Evolutionary conservation across 495 filamentous ascomycete species (phyloP), one percentile per base, ranked within the genome.

Genomic region (Hapsidospora chrysogenum): DNA sequence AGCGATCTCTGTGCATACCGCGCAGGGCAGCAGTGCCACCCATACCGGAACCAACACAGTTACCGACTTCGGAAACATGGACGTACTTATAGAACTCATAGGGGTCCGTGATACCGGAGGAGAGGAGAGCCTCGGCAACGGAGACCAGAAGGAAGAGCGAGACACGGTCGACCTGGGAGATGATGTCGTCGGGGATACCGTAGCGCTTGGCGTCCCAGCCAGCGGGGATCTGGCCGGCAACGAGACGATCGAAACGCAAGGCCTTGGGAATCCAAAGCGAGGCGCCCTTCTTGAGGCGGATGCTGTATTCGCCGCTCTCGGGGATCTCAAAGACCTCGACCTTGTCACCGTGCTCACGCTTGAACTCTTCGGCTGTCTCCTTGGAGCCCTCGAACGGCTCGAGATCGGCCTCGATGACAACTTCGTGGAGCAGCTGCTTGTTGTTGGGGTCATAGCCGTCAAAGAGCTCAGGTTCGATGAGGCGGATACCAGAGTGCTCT

Each of bases 31-130:
- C 70, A 32, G 83, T 84, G 56, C 89, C 89, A 67, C 89, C 89
- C 56, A 96, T 85, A 61, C 89, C 89, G 9, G 92, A 96, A 52
- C 89, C 89, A 42, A 99, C 72, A 56, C 92, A 96, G 66, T 99
- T 99, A 53, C 92, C 89, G 28, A 99, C 81, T 52, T 99, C 81
- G 2, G 92, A 95, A 34, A 99, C 72, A 54, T 99, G 89, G 38
- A 99, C 89, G 49, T 99, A 96, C 62, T 95, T 84, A 70, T 99
- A 99, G 60, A 99, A 96, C 58, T 99, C 89, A 48, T 95, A 99
- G 16, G 89, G 92, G 54, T 99, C 92, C n/a, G 86, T 95, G 53
- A 99, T 86, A 76, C 89, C 89, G 33, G 85, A 74, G 0, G 84
- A 74, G 26, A 96, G 68, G 32, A 99, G 74, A 9, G 87, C 69